Base-by-base conservation (phyloP, 495 filamentous ascomycete genomes). In the Lasiosphaeria miniovina region DNA sequence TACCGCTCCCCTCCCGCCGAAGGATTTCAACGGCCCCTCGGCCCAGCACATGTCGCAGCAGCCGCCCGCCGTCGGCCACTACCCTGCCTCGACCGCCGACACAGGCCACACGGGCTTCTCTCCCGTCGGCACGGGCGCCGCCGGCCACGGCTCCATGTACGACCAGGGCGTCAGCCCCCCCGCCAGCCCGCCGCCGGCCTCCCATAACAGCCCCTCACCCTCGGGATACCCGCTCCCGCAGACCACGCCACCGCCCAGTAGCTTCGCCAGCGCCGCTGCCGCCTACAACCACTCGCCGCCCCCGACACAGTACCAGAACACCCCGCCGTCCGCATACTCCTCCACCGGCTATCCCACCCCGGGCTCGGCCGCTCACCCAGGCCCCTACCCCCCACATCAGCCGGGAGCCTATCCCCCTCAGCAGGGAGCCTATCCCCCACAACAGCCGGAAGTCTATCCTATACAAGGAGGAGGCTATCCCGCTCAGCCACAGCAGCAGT, bases 101-200 rank as follows among this genome's bases (percentile, higher is more conserved):
- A 40, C 36, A 12, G 49, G 35, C 36, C 38, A 49, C 3, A 48
- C 46, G 11, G 49, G 41, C 49, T 58, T 55, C 34, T 53, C 43
- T 12, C 46, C 52, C 4, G 54, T 58, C 15, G 67, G 62, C 45
- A 58, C 55, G 8, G 58, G 57, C 40, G 65, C 59, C 61, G 63
- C 66, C 36, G 57, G 54, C 32, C 59, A 65, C 46, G 63, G 61
- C 9, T 56, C 55, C 32, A 38, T 38, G 35, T 34, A 46, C 34
- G 36, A n/a, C 36, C 35, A 55, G 53, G 10, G 12, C 7, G 34
- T 54, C 53, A 60, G 52, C 49, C 62, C 60, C 1, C 3, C 54
- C 1, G 51, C 40, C 32, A 67, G 65, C 59, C 65, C 64, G 4
- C 51, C 65, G 35, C 65, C 59, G n/a, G 24, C 24, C 24, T 24